Base-by-base conservation (phyloP, 2,329 filamentous ascomycete genomes). In the Neophaeococcomyces mojaviensis region DNA sequence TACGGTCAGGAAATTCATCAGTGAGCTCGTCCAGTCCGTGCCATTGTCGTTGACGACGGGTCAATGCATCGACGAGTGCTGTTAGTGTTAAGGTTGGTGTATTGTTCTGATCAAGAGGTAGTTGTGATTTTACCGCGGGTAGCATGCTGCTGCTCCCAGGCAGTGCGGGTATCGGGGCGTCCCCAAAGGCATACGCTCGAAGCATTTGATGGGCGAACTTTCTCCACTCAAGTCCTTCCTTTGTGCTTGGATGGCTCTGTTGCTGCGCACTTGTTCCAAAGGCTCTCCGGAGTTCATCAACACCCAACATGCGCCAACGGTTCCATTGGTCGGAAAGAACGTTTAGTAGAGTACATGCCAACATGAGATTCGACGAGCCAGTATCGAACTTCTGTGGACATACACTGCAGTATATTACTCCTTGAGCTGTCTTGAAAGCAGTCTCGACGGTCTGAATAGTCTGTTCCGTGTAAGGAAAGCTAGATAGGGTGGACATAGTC, bases 281-380 rank as follows among this genome's bases (percentile, higher is more conserved):
- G 55, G 66, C 68, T 45, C 55, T 60, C 7, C 64, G 64, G 10
- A 72, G 51, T 10, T 66, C 61, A 39, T 56, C 54, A 8, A 66
- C 52, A 37, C 66, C 59, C 19, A 59, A 57, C 40, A 63, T 58
- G 18, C 58, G 64, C 15, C 71, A 58, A 2, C 64, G 61, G 9
- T 68, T 57, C 69, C 69, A 72, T 19, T 62, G 57, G 46, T 71
- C 68, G 18, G 65, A 67, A 15, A 69, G 52, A 16, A 69, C 63
- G n/a, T 61, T 70, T 37, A 72, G 55, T 10, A 71, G 56, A 9
- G 68, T 69, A 10, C 64, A 64, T n/a, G 64, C 61, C 39, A 71
- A 61, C 66, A 70, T 70, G 36, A 71, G 61, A 43, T 72, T 72
- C 48, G 71, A 68, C 19, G 68, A 54, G 5, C 63, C 62, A 1